A percentile compares a stretch with the other conserved stretches of the same genome.
Evolutionary conservation across 2,329 filamentous ascomycete species (phyloP).

Genomic region (Fusarium udum): DNA sequence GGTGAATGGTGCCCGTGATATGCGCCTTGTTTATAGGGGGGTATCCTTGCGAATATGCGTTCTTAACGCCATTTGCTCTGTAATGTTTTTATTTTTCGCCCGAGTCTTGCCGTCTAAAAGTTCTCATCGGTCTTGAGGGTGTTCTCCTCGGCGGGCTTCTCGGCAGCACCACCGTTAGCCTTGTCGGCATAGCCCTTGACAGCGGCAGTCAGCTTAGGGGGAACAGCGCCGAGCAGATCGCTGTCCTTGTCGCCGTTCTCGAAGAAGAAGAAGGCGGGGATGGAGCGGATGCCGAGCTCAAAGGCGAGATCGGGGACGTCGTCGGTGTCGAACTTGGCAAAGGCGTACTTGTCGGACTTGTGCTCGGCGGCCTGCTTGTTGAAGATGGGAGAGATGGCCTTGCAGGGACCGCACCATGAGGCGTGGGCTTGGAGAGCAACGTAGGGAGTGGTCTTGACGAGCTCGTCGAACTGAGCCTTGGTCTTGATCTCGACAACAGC

Average conservation of each 20-base stretch:
- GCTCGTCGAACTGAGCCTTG: constrained; percentile 58
- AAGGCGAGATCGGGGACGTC: constrained; percentile 59
- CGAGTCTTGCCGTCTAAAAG: constrained; percentile 13
- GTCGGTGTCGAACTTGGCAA: constrained; percentile 70
- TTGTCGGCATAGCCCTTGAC: constrained; percentile 39
- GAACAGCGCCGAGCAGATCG: constrained; percentile 54
- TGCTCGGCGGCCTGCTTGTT: constrained; percentile 54
- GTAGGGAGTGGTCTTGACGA: constrained; percentile 59
- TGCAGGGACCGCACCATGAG: constrained; percentile 70
- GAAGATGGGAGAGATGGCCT: constrained; percentile 66
- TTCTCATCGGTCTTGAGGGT: constrained; percentile 35
- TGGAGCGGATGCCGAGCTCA: constrained; percentile 61
- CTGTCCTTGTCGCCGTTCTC: constrained; percentile 60
- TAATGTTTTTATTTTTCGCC: background rate
- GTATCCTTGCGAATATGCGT: constrained; percentile 34
- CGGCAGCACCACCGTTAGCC: constrained; percentile 11
- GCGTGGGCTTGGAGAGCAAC: constrained; percentile 68
- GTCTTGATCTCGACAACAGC: constrained; percentile 51
- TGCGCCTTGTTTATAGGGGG: constrained; percentile 22
- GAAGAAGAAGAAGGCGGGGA: constrained; percentile 71
- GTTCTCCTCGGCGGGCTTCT: constrained; percentile 19
- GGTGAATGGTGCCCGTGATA: constrained; percentile 9
- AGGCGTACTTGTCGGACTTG: constrained; percentile 56
- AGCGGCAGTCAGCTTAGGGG: constrained; percentile 46
- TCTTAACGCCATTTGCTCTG: constrained; percentile 8